Base-by-base conservation (phyloP, 208 protist genomes). In the Trypanosoma boissoni region DNA sequence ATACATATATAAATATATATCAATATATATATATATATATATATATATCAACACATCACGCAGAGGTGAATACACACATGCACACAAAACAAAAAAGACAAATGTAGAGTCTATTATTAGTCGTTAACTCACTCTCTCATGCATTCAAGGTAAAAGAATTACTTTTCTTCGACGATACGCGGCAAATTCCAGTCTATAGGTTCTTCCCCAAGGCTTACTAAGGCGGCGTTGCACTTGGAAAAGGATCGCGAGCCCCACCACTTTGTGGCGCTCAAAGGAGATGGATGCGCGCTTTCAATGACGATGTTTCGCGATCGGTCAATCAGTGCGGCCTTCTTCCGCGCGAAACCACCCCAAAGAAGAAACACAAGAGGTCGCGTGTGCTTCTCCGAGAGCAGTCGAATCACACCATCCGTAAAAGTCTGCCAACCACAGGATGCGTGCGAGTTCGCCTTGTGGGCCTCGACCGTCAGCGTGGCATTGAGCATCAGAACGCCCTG, bases 401-500 rank as follows among this genome's bases (percentile, higher is more conserved):
- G 49, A 52, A 99, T 97, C n/a, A 97, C 86, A 21, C 62, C 86
- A 62, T 98, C 95, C 12, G 98, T 99, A 76, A 99, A 99, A 12
- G 31, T 18, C 48, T 90, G 50, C 98, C 98, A 99, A 21, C 97
- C 97, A 27, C 86, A 84, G 18, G 80, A 72, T 52, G 71, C 59
- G 79, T 99, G 98, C 12, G 85, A 95, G 58, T 98, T 98, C 16
- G 98, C 78, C 41, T 94, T 74, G 51, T 86, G 64, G 6, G 74
- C 82, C 58, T 91, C 80, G 0, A 99, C 97, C 1, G 97, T 99
- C 21, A 99, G 76, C 0, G 86, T 88, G 1, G 97, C 91, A 66
- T 99, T 99, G 3, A 99, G 73, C 66, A 99, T 78, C 34, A 99
- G 76, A 27, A 99, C 92, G 20, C 98, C 98, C 72, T 99, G 97